Evolutionary conservation across 768 basidiomycete species (phyloP).

Genomic region (Mycena polygramma): DNA sequence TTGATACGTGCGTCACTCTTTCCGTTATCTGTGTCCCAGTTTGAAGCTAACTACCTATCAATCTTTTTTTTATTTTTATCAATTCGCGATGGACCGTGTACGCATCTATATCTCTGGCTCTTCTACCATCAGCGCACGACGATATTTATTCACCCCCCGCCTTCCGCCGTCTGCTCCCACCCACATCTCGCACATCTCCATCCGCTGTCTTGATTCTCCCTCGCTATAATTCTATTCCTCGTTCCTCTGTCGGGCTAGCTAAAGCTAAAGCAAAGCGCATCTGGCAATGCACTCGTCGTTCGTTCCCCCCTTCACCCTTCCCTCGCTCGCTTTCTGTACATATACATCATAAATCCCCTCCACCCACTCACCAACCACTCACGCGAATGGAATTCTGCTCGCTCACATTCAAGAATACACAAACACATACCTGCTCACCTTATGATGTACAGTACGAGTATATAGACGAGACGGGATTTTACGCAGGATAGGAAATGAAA

Average conservation of each 20-base stretch:
- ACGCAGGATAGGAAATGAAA: no score
- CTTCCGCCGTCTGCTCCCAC: no score
- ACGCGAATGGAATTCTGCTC: no score
- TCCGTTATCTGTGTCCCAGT: no score
- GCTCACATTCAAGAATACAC: no score
- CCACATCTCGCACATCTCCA: not conserved
- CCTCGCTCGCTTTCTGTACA: not conserved
- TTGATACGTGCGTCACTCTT: conserved; percentile 9
- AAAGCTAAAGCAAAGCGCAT: not conserved
- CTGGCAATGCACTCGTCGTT: conserved; percentile 1
- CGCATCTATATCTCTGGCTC: no score
- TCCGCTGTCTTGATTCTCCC: not conserved
- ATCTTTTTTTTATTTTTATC: conserved; percentile 5
- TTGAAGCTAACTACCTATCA: no score
- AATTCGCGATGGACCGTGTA: not conserved
- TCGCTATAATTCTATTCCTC: not conserved
- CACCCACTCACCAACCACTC: not conserved
- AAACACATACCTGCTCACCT: no score
- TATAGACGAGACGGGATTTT: no score
- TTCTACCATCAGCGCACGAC: not conserved
- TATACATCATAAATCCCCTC: not conserved
- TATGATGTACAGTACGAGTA: no score
- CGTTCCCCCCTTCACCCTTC: not conserved
- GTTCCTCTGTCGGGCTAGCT: not conserved
- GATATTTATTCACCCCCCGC: not conserved